A percentile compares a stretch with the other conserved stretches of the same genome.
phyloP scores from a whole-genome alignment of 2,329 filamentous ascomycete genomes.

The Pyrenochaeta sp. region DNA sequence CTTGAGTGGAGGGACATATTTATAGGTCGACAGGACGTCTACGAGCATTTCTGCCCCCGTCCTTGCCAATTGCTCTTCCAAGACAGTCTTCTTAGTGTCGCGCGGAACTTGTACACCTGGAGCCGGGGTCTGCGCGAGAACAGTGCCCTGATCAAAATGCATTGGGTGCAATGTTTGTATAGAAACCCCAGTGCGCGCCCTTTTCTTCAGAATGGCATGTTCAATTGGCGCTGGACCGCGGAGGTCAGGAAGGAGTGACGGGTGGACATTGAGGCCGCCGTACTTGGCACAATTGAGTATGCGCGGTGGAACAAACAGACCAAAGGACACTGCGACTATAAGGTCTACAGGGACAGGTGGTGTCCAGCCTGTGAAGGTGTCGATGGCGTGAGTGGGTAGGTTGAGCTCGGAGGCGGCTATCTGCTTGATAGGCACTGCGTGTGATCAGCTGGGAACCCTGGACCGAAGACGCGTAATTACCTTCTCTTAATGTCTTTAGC shows the following conservation, averaged over 20 bases:
- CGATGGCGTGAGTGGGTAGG: slow-evolving; percentile 75
- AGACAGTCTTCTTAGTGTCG: slow-evolving; percentile 56
- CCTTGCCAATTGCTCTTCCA: slow-evolving; percentile 65
- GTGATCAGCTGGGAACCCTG: slow-evolving; percentile 16
- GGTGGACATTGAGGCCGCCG: slow-evolving; percentile 92
- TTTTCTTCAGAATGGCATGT: slow-evolving; percentile 75
- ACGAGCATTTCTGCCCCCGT: slow-evolving; percentile 77
- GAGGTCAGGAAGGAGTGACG: slow-evolving; percentile 86
- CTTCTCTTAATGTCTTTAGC: slow-evolving; percentile 71
- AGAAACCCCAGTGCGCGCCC: slow-evolving; percentile 74
- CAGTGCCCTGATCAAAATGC: slow-evolving; percentile 79
- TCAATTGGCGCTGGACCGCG: slow-evolving; percentile 88
- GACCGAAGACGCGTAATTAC: slow-evolving; percentile 53
- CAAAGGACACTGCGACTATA: slow-evolving; percentile 92
- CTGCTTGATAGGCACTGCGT: slow-evolving; percentile 74
- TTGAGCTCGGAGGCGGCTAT: slow-evolving; percentile 68
- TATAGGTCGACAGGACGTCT: slow-evolving; percentile 66
- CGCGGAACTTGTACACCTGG: slow-evolving; percentile 65
- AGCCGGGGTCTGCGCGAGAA: slow-evolving; percentile 71
- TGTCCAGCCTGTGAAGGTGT: slow-evolving; percentile 84
- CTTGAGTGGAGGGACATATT: slow-evolving; percentile 71
- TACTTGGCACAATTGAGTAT: slow-evolving; percentile 76
- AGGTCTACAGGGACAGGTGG: slow-evolving; percentile 65
- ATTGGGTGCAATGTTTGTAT: slow-evolving; percentile 84
- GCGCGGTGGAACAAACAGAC: slow-evolving; percentile 82